A percentile compares a stretch with the other conserved stretches of the same genome.
Evolutionary conservation across 352 stramenopile species (phyloP).

Genomic region (Phytophthora boehmeriae): DNA sequence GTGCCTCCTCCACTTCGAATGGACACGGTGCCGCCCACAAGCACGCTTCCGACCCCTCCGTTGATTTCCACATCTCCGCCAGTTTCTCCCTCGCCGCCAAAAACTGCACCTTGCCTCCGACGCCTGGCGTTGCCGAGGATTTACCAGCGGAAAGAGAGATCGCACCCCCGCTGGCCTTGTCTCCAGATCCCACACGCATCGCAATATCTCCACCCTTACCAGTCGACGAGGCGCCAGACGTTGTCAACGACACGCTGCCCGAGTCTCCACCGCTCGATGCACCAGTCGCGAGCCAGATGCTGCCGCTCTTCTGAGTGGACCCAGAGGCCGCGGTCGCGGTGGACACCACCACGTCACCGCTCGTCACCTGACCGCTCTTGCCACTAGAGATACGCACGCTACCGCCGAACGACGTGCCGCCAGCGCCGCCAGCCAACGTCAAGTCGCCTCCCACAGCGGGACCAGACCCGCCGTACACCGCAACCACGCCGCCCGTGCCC

Average conservation of each 20-base stretch:
- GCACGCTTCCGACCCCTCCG: neutral
- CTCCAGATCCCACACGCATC: constrained; percentile 7
- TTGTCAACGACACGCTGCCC: neutral
- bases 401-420: neutral
- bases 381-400: too few relatives aligned
- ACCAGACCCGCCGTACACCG: neutral
- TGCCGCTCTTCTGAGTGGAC: neutral
- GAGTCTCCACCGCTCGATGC: neutral
- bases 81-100: neutral
- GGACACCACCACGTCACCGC: too few relatives aligned
- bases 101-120: constrained; percentile 2
- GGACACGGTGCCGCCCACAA: neutral
- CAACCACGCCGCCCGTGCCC: too few relatives aligned
- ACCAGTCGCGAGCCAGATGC: neutral
- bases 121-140: neutral
- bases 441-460: constrained; percentile 1
- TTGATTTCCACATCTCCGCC: neutral
- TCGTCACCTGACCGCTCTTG: too few relatives aligned
- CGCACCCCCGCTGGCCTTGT: neutral
- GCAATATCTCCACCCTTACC: constrained; percentile 5
- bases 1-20: neutral
- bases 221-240: neutral
- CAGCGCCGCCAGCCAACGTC: neutral
- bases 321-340: neutral
- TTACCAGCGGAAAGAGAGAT: neutral